Evolutionary conservation across 73 alveolate species (phyloP).

Genomic region (Effrenium voratum): DNA sequence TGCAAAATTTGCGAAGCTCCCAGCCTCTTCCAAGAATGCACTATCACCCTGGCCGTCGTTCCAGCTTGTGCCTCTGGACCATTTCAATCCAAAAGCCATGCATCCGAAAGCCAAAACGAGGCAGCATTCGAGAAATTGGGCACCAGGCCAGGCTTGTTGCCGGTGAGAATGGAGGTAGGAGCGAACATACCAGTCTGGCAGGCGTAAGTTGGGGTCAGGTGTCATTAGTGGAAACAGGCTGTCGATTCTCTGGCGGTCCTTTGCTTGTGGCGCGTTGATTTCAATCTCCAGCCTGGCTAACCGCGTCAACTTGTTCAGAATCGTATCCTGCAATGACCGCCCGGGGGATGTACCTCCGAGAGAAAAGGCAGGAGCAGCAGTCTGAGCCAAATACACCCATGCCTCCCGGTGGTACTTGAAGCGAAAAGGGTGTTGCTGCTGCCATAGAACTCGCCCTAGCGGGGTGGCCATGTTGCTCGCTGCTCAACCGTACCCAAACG

Average conservation of each 20-base stretch:
- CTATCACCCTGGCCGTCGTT: neutral
- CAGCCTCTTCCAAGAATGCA: neutral
- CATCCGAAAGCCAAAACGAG: too few species aligned
- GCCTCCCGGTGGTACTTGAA: slow-evolving; percentile 80
- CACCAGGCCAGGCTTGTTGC: slow-evolving; percentile 8
- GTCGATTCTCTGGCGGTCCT: neutral
- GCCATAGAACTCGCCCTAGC: slow-evolving; percentile 49
- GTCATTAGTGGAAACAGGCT: neutral
- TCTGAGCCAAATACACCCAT: neutral
- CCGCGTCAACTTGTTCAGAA: slow-evolving; percentile 28
- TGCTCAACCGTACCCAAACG: neutral
- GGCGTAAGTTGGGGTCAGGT: neutral
- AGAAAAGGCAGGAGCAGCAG: neutral
- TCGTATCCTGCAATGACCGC: slow-evolving; percentile 70
- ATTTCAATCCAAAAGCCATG: too few species aligned
- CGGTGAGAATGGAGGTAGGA: slow-evolving; percentile 47
- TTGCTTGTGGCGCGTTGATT: neutral
- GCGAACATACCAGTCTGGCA: slow-evolving; percentile 60
- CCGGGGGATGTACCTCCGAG: slow-evolving; percentile 62
- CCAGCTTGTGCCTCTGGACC: too few species aligned
- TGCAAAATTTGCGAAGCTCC: too few species aligned
- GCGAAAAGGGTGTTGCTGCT: slow-evolving; percentile 52
- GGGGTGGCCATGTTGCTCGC: neutral
- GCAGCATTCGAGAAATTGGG: too few species aligned
- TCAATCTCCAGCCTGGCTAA: slow-evolving; percentile 21